Evolutionary conservation across 2,329 filamentous ascomycete genomes (phyloP).

Genomic region (Xylaria hypoxylon): DNA sequence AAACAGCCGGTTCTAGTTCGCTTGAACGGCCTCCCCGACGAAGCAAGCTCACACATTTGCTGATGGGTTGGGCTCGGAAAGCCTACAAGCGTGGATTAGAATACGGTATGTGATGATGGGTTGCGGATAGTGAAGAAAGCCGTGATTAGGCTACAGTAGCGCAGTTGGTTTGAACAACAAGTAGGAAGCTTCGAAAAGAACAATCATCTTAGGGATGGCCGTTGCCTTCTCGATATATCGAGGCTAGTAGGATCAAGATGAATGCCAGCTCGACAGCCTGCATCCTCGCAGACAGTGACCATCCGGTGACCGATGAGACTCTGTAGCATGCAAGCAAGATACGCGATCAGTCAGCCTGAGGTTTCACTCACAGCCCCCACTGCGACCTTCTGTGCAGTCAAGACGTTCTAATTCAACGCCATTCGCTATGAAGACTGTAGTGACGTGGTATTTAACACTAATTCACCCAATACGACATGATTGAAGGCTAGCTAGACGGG

Average conservation of each 20-base stretch:
- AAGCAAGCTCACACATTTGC: neutral
- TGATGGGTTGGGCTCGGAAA: neutral
- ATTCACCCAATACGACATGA: neutral
- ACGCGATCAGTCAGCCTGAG: slow-evolving; percentile 1
- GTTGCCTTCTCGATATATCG: neutral
- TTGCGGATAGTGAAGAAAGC: neutral
- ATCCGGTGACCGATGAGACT: neutral
- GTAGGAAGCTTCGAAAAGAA: neutral
- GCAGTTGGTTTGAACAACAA: neutral
- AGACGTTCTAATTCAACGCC: neutral
- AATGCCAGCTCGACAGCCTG: neutral
- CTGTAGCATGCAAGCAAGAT: neutral
- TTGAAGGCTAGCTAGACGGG: neutral
- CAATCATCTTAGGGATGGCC: neutral
- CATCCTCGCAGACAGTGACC: neutral
- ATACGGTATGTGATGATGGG: neutral
- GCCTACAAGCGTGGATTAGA: neutral
- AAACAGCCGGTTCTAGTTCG: slow-evolving; percentile 49
- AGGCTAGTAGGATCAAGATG: neutral
- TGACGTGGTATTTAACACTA: neutral
- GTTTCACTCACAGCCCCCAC: neutral
- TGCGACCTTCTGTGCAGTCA: slow-evolving; percentile 12
- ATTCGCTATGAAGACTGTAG: neutral
- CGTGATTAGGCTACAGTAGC: neutral
- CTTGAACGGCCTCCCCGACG: slow-evolving; percentile 39